Base-by-base conservation (phyloP, 768 basidiomycete genomes). In the Kondoa malvinella region DNA sequence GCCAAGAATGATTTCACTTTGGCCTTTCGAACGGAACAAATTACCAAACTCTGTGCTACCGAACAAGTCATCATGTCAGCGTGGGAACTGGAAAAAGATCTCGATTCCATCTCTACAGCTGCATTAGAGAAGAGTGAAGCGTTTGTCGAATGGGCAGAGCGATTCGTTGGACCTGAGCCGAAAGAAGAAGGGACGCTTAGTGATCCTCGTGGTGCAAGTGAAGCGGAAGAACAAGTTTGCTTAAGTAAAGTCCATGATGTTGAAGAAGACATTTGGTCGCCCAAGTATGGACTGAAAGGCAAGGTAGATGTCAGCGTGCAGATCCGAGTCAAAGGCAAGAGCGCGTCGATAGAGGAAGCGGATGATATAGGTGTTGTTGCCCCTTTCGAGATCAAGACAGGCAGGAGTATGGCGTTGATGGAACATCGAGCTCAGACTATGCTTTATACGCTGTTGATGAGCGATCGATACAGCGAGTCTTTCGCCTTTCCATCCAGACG, bases 361-460 rank as follows among this genome's bases (percentile, higher is more conserved):
- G 74, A 70, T 31, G 68, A 33, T 80, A 80, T 0, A 81, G 70
- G 59, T 29, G 72, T 69, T 17, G 71, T 72, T 60, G 80, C 86
- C 72, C 94, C 94, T 0, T 85, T 99, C 65, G 95, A 99, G 77
- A 89, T 99, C 78, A 99, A 99, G 78, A 99, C 95, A 0, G 95
- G 95, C 1, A 82, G 87, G 32, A 79, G 86, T 0, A 79, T 83
- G 4, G 86, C 84, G 0, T 82, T 83, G 1, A 85, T 92, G 84
- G 91, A 94, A 71, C 94, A 97, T 77, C 87, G 95, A 40, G 95
- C 95, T 0, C 95, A 99, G 77, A 99, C 95, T 0, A 92, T 96
- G 86, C 79, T 99, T 2, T 99, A 99, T 76, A 94, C 91, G 0
- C 80, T 97, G 2, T 81, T 99, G 1, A 84, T 91, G 72, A 83